Evolutionary conservation across 257 asterid genomes (phyloP).

Genomic region (Asclepias syriaca): DNA sequence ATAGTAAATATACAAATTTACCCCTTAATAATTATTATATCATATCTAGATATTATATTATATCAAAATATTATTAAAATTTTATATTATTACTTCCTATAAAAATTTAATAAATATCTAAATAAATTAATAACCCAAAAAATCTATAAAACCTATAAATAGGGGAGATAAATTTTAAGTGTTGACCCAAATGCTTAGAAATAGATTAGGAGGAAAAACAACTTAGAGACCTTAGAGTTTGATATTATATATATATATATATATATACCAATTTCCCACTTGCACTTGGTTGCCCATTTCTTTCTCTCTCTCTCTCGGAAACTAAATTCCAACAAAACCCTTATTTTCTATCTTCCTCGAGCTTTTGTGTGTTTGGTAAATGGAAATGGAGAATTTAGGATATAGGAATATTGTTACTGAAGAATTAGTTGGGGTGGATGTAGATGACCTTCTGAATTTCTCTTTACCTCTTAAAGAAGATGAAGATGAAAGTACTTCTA

Average conservation of each 20-base stretch:
- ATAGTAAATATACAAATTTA: no score
- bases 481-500: slow-evolving; percentile 16
- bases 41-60: no score
- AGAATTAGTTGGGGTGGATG: slow-evolving; percentile 36
- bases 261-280: slow-evolving; percentile 8
- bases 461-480: slow-evolving; percentile 47
- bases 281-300: slow-evolving; percentile 10
- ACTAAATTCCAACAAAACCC: slow-evolving; percentile 17
- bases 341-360: not conserved
- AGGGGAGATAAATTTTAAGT: no score
- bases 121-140: no score
- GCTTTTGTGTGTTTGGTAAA: not conserved
- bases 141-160: no score
- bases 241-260: not conserved
- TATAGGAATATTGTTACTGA: slow-evolving; percentile 19
- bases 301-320: slow-evolving; percentile 1
- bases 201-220: no score
- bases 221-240: no score
- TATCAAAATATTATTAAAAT: no score
- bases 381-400: slow-evolving; percentile 45
- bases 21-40: no score
- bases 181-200: no score
- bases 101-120: no score
- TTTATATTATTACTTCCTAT: no score
- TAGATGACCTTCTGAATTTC: slow-evolving; percentile 68